Evolutionary conservation across 768 basidiomycete genomes (phyloP).

Genomic region (Podaxis sp.): DNA sequence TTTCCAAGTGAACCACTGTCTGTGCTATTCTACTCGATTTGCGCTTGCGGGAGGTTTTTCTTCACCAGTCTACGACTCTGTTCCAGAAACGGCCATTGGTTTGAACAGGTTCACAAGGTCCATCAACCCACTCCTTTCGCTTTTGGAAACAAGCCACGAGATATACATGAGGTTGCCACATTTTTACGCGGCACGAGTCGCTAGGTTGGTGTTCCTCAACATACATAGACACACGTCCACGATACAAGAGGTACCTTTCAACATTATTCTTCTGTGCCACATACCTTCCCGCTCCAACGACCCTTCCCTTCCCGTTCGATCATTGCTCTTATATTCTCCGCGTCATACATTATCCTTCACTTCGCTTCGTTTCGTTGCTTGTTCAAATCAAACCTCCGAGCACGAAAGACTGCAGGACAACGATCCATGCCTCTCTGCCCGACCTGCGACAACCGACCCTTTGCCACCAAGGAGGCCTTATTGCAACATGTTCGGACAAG

Average conservation of each 20-base stretch:
- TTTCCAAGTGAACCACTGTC: not conserved
- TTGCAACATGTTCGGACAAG: conserved; percentile 37
- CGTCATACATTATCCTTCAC: conserved; percentile 4
- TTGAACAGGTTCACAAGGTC: conserved; percentile 4
- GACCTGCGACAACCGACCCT: conserved; percentile 33
- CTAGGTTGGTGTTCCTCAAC: conserved; percentile 7
- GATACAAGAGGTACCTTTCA: not conserved
- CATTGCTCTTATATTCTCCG: conserved; percentile 10
- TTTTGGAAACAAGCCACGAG: conserved; percentile 14
- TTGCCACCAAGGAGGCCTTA: conserved; percentile 35
- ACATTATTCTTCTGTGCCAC: conserved; percentile 2
- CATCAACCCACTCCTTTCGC: conserved; percentile 8
- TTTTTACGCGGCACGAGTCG: conserved; percentile 11
- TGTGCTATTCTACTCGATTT: not conserved
- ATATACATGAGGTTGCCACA: conserved; percentile 10
- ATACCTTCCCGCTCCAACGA: not conserved
- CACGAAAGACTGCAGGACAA: not conserved
- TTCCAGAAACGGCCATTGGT: conserved; percentile 4
- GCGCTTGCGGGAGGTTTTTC: not conserved
- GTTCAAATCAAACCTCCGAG: not conserved
- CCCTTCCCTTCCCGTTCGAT: conserved; percentile 6
- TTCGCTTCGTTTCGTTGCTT: not conserved
- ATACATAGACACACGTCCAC: conserved; percentile 9
- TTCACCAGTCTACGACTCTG: not conserved
- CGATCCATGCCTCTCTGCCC: conserved; percentile 33